Evolutionary conservation across 495 filamentous ascomycete species (phyloP).

Genomic region (Aeminium ludgeri): DNA sequence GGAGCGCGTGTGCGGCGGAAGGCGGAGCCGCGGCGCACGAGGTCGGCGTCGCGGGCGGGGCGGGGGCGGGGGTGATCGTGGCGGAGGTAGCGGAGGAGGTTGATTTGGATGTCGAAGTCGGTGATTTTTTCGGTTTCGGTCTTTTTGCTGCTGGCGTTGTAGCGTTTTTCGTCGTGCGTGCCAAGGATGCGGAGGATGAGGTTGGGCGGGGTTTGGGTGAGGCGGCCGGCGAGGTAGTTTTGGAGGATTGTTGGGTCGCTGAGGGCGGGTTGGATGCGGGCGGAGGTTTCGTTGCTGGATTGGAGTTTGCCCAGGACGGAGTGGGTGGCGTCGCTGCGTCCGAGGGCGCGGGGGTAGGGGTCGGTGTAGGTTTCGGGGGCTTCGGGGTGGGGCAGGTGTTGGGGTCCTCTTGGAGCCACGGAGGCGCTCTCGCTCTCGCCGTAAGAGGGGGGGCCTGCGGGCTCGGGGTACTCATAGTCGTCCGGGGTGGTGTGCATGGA

Average conservation of each 20-base stretch:
- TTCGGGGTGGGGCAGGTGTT: neutral
- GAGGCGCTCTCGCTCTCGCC: slow-evolving; percentile 14
- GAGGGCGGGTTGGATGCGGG: slow-evolving; percentile 3
- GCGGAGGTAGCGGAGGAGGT: slow-evolving; percentile 33
- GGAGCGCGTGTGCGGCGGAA: slow-evolving; percentile 17
- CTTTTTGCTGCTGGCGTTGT: slow-evolving; percentile 31
- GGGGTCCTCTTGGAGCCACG: neutral
- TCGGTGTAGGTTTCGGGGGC: neutral
- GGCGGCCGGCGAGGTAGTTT: slow-evolving; percentile 20
- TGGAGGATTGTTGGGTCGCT: neutral
- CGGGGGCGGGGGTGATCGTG: neutral
- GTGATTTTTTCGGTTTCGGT: slow-evolving; percentile 27
- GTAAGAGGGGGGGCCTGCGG: slow-evolving; percentile 20
- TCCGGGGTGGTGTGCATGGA: slow-evolving; percentile 20
- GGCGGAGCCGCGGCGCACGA: slow-evolving; percentile 20
- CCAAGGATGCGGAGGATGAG: slow-evolving; percentile 33
- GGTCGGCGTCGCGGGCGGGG: slow-evolving; percentile 17
- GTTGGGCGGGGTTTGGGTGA: slow-evolving; percentile 25
- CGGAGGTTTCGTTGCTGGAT: neutral
- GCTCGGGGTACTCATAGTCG: slow-evolving; percentile 22
- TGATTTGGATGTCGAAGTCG: slow-evolving; percentile 36
- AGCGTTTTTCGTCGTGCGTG: slow-evolving; percentile 31
- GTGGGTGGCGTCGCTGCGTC: too few relatives aligned
- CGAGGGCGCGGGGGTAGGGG: neutral
- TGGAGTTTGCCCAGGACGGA: too few relatives aligned